phyloP scores from a whole-genome alignment of 306 rosid species.

The Pachyrhizus erosus region DNA sequence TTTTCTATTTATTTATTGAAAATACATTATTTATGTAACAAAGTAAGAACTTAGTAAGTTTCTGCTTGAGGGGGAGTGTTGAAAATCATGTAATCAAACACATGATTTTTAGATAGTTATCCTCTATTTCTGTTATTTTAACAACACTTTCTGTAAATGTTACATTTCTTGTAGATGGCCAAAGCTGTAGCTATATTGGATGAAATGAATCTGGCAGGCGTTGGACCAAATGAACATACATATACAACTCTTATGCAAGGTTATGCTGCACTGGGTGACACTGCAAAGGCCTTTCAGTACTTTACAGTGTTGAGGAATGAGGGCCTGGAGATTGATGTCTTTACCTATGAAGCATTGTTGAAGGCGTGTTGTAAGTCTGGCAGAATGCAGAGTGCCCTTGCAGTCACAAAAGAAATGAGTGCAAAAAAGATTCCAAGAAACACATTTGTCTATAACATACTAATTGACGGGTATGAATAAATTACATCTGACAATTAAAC shows the following conservation, averaged over 20 bases:
- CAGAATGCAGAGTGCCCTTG: slow-evolving; percentile 97
- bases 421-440: slow-evolving; percentile 82
- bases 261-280: slow-evolving; percentile 92
- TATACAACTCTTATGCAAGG: slow-evolving; percentile 96
- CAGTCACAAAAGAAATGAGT: slow-evolving; percentile 93
- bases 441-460: slow-evolving; percentile 88
- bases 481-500: slow-evolving; percentile 17
- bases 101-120: too few relatives aligned
- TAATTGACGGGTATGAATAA: slow-evolving; percentile 86
- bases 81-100: too few relatives aligned
- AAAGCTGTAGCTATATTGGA: slow-evolving; percentile 84
- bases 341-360: slow-evolving; percentile 88
- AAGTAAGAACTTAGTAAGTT: too few relatives aligned
- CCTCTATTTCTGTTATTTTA: too few relatives aligned
- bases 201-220: slow-evolving; percentile 85
- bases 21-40: too few relatives aligned
- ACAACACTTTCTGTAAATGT: slow-evolving; percentile 29
- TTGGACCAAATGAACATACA: slow-evolving; percentile 83
- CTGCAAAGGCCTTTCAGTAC: slow-evolving; percentile 87
- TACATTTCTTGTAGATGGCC: slow-evolving; percentile 71
- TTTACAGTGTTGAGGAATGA: slow-evolving; percentile 77
- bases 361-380: slow-evolving; percentile 99
- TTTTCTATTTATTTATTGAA: too few relatives aligned
- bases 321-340: slow-evolving; percentile 85
- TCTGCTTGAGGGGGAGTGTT: too few relatives aligned